Conservation (phyloP, 1,284 basidiomycete genomes). For the Fomitopsis betulina region DNA sequence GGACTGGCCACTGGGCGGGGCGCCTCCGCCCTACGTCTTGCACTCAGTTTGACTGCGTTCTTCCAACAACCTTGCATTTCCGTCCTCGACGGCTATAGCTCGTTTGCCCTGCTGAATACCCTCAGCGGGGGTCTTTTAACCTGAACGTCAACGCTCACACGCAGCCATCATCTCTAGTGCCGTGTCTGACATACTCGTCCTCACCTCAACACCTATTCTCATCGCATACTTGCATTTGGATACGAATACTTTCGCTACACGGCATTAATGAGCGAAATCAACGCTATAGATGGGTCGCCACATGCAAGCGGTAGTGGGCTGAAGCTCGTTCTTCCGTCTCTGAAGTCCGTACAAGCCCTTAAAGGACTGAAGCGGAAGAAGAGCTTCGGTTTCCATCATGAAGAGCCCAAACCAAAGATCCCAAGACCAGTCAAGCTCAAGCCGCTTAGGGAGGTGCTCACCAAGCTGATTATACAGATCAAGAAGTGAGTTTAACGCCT, state of each 20-base stretch:
- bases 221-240: too few relatives aligned
- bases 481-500: constrained; percentile 52
- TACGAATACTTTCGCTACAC: too few relatives aligned
- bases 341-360: constrained; percentile 30
- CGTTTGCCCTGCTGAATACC: too few relatives aligned
- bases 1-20: not conserved
- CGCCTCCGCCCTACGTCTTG: too few relatives aligned
- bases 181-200: too few relatives aligned
- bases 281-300: constrained; percentile 16
- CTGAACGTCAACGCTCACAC: too few relatives aligned
- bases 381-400: constrained; percentile 13
- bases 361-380: constrained; percentile 29
- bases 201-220: too few relatives aligned
- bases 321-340: constrained; percentile 30
- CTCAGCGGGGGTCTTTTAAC: too few relatives aligned
- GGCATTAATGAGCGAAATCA: constrained; percentile 1
- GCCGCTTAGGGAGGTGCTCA: constrained; percentile 65
- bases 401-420: constrained; percentile 25
- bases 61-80: too few relatives aligned
- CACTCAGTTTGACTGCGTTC: too few relatives aligned
- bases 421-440: constrained; percentile 65
- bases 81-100: too few relatives aligned
- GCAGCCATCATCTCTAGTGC: too few relatives aligned
- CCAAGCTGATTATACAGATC: constrained; percentile 61
- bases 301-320: constrained; percentile 22